Base-by-base conservation (phyloP, 768 basidiomycete genomes). In the Mycena leptocephala region DNA sequence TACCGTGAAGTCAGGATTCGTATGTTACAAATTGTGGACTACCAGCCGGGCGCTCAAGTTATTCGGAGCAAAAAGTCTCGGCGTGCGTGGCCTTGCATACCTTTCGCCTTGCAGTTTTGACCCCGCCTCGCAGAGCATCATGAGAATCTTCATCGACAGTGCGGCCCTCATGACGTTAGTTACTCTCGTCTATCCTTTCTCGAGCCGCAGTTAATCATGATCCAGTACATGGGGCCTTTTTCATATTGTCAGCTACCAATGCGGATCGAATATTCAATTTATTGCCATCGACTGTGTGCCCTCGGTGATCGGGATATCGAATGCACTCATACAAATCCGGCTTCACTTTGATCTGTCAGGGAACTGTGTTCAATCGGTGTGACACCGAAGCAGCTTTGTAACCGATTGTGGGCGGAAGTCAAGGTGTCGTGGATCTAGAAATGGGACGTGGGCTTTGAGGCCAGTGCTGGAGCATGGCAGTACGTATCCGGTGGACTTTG, bases 101-200 rank as follows among this genome's bases (percentile, higher is more conserved):
- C 30, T 20, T 51, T 20, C 5, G 22, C 2, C 14, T 48, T 22
- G 5, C 43, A 43, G 8, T 51, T 7, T 32, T 20, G n/a, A 41
- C 32, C 20, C 46, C n/a, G 22, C n/a, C 14, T 39, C 8, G 4
- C 39, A 70, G 68, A n/a, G 18, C 14, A 59, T 70, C 55, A 59
- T 59, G 2, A 58, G 39, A 24, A 70, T 70, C 22, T 70, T 70
- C 56, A 43, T 59, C 56, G 68, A 70, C 22, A 70, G 68, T 30
- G 68, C 68, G 9, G 56, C 68, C 18, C 16, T 59, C 0, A 2
- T 59, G 4, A 16, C 28, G 68, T 70, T 32, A 5, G 68, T 70
- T 9, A 4, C 28, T 9, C 22, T 30, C 26, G 4, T 30, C 13
- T 18, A 9, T 18, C 58, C 58, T 14, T 20, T 20, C 58, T 20